phyloP scores from a whole-genome alignment of 805 yeast species.

The Yarrowia sp. region DNA sequence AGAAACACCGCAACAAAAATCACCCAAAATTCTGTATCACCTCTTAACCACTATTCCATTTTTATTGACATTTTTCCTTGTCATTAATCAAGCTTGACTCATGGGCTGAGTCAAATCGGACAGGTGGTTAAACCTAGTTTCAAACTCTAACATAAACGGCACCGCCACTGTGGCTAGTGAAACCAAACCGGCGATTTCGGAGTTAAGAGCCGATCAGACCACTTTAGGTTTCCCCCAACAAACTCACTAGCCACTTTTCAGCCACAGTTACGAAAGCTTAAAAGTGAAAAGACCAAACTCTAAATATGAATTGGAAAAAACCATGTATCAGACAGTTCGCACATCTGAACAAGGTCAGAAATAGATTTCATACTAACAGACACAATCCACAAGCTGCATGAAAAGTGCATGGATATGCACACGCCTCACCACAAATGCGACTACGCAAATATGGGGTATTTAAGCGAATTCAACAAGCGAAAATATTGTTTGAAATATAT shows the following conservation, averaged over 20 bases:
- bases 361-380: background rate
- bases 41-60: no score
- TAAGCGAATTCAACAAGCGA: background rate
- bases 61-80: no score
- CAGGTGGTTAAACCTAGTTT: background rate
- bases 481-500: background rate
- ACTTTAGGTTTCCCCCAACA: background rate
- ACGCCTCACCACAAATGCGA: background rate
- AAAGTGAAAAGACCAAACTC: background rate
- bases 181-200: background rate
- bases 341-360: background rate
- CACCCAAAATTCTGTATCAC: no score
- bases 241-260: background rate
- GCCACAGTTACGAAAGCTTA: no score
- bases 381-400: background rate
- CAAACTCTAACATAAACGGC: background rate
- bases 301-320: background rate
- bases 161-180: slow-evolving; percentile 8
- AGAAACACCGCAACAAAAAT: no score
- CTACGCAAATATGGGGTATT: background rate
- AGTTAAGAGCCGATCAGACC: background rate
- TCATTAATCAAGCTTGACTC: background rate
- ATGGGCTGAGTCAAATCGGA: background rate
- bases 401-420: background rate
- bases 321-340: background rate